Evolutionary conservation across 352 stramenopile species (phyloP), one percentile per base, ranked within the genome.

Genomic region (Globisporangium splendens): DNA sequence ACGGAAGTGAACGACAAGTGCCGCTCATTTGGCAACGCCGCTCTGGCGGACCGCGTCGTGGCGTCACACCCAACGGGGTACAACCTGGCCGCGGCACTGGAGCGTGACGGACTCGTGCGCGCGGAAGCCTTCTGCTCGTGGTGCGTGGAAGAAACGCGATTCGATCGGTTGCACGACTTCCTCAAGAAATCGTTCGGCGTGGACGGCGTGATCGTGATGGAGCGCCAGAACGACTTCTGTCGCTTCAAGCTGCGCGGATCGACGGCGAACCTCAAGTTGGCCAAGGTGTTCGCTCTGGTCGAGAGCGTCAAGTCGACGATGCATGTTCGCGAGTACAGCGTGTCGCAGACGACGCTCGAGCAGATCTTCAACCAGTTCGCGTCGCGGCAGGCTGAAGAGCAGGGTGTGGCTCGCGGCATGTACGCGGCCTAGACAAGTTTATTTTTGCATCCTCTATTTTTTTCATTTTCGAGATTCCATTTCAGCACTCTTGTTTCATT

Each of bases 321-420:
- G 56, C 31, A 72, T 46, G 91, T 97, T 49, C 70, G 78, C 14
- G 87, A 96, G 51, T 97, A 96, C 71, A 86, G 77, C 42, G 72
- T 97, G n/a, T 92, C 71, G 28, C 88, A 97, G 61, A 96, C 86
- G 10, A 91, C 86, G 21, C 55, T 97, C 39, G 88, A 97, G 72
- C 89, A 96, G 64, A 91, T 97, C 21, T 97, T 97, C 70, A 95
- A 96, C 62, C 70, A 65, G 14, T 97, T 96, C 56, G 88, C n/a
- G n/a, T n/a, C n/a, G n/a, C n/a, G n/a, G n/a, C n/a, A 96, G 59
- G 39, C 57, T 5, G 75, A 85, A 49, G 72, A 82, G 24, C 21
- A 56, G 48, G 56, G 56, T 38, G 44, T n/a, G n/a, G 12, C 44
- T 7, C 44, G 7, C 8, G 8, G n/a, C n/a, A 14, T 50, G 44